These are phyloP conservation scores for Apostasia ramifera DNA, from an alignment of 106 monocot genomes.

Conservation along the genomic window DNA sequence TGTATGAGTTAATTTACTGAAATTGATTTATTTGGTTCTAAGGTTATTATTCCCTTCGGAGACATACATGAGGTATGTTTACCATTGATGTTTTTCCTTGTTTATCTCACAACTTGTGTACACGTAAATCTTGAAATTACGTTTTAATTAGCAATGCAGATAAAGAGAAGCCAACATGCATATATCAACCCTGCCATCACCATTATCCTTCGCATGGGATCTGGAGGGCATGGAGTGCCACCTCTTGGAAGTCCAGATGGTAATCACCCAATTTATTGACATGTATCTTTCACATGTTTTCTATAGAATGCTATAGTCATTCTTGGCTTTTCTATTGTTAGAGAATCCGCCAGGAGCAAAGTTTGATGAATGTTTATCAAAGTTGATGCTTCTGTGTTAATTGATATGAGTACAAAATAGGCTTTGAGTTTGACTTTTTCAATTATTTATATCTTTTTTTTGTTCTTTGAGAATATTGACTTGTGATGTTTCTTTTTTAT, in stretches of 20 bases:
- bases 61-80: constrained; percentile 88
- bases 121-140: constrained; percentile 12
- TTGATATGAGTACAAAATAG: neutral
- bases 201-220: constrained; percentile 87
- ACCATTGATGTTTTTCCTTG: neutral
- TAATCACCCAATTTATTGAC: constrained; percentile 13
- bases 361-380: too few species aligned
- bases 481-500: neutral
- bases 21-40: constrained; percentile 3
- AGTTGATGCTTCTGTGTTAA: neutral
- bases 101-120: neutral
- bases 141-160: constrained; percentile 62
- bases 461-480: too few species aligned
- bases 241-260: constrained; percentile 95
- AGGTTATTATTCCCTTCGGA: constrained; percentile 92
- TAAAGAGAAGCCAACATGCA: constrained; percentile 94
- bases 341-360: too few species aligned
- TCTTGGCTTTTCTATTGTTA: neutral
- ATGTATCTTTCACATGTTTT: neutral
- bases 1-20: neutral
- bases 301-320: neutral
- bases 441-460: constrained; percentile 2
- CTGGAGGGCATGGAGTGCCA: constrained; percentile 98
- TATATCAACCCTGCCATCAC: constrained; percentile 95
- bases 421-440: neutral